Evolutionary conservation across 352 stramenopile species (phyloP).

Genomic region (Pseudoperonospora humuli): DNA sequence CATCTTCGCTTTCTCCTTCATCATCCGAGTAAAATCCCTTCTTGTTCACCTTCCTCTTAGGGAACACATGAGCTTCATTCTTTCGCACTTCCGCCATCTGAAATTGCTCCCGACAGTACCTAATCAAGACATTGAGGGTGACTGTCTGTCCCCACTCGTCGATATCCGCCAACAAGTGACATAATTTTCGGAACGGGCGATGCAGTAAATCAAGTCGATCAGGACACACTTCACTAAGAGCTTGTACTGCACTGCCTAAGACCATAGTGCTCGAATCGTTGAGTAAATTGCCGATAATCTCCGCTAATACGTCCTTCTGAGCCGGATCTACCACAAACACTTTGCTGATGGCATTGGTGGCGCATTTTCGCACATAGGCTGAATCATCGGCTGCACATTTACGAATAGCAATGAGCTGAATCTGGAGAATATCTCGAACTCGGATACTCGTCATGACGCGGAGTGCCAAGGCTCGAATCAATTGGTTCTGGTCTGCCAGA

Average conservation of each 20-base stretch:
- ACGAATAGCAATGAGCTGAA: constrained; percentile 95
- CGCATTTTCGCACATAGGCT: constrained; percentile 97
- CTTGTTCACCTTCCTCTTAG: constrained; percentile 66
- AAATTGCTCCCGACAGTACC: constrained; percentile 96
- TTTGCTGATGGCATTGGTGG: constrained; percentile 94
- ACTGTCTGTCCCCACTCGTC: constrained; percentile 98
- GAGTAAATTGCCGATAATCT: constrained; percentile 92
- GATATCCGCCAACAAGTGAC: constrained; percentile 96
- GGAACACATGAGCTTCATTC: constrained; percentile 49
- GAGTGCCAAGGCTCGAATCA: constrained; percentile 90
- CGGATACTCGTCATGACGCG: constrained; percentile 96
- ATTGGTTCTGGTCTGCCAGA: constrained; percentile 91
- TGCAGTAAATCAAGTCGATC: constrained; percentile 93
- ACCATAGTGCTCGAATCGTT: constrained; percentile 96
- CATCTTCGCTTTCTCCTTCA: constrained; percentile 85
- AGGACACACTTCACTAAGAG: constrained; percentile 94
- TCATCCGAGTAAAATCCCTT: constrained; percentile 96
- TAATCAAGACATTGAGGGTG: constrained; percentile 88
- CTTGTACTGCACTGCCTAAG: constrained; percentile 90
- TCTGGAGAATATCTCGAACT: constrained; percentile 97
- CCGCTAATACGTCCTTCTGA: constrained; percentile 86
- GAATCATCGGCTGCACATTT: constrained; percentile 88
- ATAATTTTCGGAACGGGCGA: constrained; percentile 93
- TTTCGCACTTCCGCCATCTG: constrained; percentile 36
- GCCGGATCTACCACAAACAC: constrained; percentile 85